A percentile compares a stretch with the other conserved stretches of the same genome.
Evolutionary conservation across 208 protist species (phyloP).

Genomic region (Acanthamoeba royreba): DNA sequence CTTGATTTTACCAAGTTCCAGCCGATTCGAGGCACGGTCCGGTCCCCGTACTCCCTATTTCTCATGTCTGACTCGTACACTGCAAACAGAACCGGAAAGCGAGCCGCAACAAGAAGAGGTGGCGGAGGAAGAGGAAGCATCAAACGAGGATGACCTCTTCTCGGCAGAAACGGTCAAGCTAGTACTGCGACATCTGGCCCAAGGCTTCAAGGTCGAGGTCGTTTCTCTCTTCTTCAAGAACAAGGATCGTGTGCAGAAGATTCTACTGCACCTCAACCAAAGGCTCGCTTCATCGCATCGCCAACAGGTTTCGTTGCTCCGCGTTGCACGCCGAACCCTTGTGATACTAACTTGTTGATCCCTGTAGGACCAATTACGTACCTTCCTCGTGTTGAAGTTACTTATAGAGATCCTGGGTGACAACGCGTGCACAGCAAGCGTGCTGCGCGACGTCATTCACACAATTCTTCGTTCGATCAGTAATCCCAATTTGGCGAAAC

Average conservation of each 20-base stretch:
- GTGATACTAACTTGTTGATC: background rate
- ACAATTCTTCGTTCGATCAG: background rate
- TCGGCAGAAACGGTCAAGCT: background rate
- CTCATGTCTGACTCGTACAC: background rate
- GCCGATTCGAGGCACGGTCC: background rate
- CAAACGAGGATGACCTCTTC: background rate
- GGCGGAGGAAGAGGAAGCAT: background rate
- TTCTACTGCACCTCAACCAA: constrained; percentile 42
- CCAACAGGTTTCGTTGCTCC: background rate
- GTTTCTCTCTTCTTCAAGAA: constrained; percentile 36
- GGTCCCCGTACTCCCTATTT: background rate
- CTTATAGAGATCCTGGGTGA: background rate
- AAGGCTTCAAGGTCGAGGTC: constrained; percentile 9
- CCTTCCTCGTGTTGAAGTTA: background rate
- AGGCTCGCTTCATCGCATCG: background rate
- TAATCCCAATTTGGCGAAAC: background rate
- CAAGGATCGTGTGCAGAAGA: constrained; percentile 33
- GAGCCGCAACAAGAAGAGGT: background rate
- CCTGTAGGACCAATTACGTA: background rate
- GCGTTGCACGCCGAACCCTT: background rate
- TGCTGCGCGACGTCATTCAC: constrained; percentile 35
- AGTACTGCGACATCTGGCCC: background rate
- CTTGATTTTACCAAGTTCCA: background rate
- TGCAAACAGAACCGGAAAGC: background rate
- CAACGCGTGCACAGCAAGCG: background rate